These are phyloP conservation scores for Neonectria coccinea DNA, from an alignment of 2,329 filamentous ascomycete species.

Conservation along the genomic window DNA sequence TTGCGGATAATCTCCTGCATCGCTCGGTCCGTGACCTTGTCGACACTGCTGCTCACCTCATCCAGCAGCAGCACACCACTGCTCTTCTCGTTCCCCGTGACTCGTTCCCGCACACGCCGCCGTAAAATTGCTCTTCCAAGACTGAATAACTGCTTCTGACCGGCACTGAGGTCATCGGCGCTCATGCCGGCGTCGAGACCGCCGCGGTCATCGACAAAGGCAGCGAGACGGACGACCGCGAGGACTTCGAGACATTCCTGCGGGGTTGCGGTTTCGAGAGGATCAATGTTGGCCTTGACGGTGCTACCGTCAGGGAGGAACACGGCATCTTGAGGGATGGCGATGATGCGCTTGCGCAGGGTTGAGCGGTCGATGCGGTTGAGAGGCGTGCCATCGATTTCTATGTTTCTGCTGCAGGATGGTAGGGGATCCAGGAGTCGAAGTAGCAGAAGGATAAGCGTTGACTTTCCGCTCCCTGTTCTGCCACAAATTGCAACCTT, in stretches of 20 bases:
- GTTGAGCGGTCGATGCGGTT: constrained; percentile 53
- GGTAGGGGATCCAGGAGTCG: constrained; percentile 56
- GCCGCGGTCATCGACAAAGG: constrained; percentile 49
- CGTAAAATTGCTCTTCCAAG: constrained; percentile 69
- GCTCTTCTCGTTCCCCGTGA: constrained; percentile 27
- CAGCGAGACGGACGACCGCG: constrained; percentile 50
- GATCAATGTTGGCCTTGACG: constrained; percentile 58
- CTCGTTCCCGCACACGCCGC: constrained; percentile 37
- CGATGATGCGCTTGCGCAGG: constrained; percentile 62
- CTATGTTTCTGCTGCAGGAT: constrained; percentile 44
- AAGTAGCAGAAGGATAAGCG: constrained; percentile 54
- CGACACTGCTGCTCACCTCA: constrained; percentile 58
- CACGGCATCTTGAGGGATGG: constrained; percentile 65
- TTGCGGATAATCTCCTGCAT: constrained; percentile 56
- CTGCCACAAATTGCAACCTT: constrained; percentile 54
- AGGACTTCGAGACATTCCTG: constrained; percentile 53
- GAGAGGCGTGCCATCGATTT: constrained; percentile 58
- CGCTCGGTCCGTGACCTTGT: constrained; percentile 54
- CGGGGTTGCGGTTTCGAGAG: constrained; percentile 46
- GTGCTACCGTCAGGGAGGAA: constrained; percentile 60
- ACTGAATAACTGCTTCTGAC: constrained; percentile 74
- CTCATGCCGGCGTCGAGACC: constrained; percentile 55
- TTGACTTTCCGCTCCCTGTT: constrained; percentile 59
- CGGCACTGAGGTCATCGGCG: constrained; percentile 64
- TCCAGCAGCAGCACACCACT: constrained; percentile 54